Conservation (phyloP, 441 rosid genomes). For the Rhodomyrtus psidioides region DNA sequence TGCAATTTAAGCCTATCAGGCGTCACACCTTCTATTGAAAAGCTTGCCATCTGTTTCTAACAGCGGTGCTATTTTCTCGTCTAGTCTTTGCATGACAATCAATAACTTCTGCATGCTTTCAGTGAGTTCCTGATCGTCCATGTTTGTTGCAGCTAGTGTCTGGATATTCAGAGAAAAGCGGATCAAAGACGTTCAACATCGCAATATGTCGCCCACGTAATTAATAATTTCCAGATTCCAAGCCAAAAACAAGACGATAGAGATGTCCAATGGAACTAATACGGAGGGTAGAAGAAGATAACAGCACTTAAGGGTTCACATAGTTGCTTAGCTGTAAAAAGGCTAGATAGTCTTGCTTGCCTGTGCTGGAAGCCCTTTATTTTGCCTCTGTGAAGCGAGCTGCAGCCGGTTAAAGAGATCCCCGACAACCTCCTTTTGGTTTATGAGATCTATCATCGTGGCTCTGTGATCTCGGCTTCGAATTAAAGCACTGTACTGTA, state of each 20-base stretch:
- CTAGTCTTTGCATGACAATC: conserved; percentile 88
- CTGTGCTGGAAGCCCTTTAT: conserved; percentile 79
- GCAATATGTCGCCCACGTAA: not conserved
- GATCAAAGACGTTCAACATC: not conserved
- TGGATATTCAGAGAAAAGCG: conserved; percentile 19
- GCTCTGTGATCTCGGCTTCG: conserved; percentile 58
- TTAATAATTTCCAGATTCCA: not conserved
- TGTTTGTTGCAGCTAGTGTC: conserved; percentile 86
- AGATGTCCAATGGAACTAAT: not conserved
- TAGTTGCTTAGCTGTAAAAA: too few species aligned
- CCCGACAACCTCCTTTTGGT: conserved; percentile 82
- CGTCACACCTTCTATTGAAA: conserved; percentile 66
- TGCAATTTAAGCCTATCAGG: not conserved
- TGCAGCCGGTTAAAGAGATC: conserved; percentile 93
- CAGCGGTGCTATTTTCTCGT: conserved; percentile 78
- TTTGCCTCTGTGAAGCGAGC: conserved; percentile 77
- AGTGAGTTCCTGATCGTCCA: conserved; percentile 74
- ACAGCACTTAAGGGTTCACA: too few species aligned
- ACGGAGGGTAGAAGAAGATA: not conserved
- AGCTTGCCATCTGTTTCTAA: conserved; percentile 84
- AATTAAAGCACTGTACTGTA: conserved; percentile 81
- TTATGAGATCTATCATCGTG: conserved; percentile 66
- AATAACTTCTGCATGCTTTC: conserved; percentile 90
- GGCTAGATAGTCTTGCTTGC: conserved; percentile 22
- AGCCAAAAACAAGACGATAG: not conserved